These are phyloP conservation scores for Dacryopinax spathularia DNA, from an alignment of 768 basidiomycete genomes.

Conservation along the genomic window DNA sequence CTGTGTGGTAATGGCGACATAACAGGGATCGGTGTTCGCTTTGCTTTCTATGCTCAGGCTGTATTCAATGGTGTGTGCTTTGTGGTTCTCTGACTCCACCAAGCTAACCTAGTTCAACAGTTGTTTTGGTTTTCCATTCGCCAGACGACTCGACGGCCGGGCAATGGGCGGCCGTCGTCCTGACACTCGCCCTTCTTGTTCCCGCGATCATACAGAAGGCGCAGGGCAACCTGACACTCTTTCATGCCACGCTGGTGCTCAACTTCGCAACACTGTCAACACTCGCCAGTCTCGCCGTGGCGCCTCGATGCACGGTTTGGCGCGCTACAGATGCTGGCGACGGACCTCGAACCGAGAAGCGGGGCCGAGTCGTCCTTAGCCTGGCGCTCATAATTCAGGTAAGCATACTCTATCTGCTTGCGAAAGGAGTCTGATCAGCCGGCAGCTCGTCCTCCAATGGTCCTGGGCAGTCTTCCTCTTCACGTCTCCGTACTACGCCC, in stretches of 20 bases:
- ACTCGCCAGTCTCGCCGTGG: constrained; percentile 8
- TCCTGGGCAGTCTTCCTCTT: constrained; percentile 8
- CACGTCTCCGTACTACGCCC: constrained; percentile 9
- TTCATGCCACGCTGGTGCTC: constrained; percentile 10
- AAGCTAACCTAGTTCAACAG: background rate
- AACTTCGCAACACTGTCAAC: constrained; percentile 12
- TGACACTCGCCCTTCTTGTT: constrained; percentile 7
- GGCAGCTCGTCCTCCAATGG: constrained; percentile 9
- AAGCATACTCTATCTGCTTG: background rate
- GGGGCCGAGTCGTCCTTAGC: background rate
- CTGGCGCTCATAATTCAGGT: background rate
- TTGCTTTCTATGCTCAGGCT: constrained; percentile 9
- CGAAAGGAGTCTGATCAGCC: background rate
- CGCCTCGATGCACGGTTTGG: constrained; percentile 10
- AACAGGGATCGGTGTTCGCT: constrained; percentile 4
- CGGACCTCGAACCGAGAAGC: background rate
- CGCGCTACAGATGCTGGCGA: background rate
- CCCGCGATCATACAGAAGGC: constrained; percentile 9
- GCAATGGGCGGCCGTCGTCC: constrained; percentile 9
- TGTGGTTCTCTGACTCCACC: background rate
- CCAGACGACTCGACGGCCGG: constrained; percentile 10
- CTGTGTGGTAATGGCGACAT: background rate
- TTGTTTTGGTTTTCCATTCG: background rate
- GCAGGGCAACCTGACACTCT: constrained; percentile 4
- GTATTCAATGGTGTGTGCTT: constrained; percentile 6